A percentile compares a stretch with the other conserved stretches of the same genome.
phyloP scores from a whole-genome alignment of 2,329 filamentous ascomycete genomes.

The Mycosphaerella sp. region DNA sequence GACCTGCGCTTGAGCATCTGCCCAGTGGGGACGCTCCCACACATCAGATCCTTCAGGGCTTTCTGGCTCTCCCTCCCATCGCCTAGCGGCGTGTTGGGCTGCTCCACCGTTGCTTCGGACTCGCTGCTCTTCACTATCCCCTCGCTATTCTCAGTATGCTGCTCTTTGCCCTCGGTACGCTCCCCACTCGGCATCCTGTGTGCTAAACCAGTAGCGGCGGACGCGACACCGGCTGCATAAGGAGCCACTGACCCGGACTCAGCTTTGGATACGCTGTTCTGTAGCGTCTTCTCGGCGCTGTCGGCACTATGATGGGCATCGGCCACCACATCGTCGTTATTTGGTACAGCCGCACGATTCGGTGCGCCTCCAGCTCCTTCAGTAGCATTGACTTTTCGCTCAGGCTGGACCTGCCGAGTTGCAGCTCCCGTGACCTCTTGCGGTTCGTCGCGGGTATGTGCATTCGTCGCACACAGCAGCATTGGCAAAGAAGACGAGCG shows the following conservation, averaged over 20 bases:
- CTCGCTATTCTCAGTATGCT: neutral
- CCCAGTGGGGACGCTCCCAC: slow-evolving; percentile 13
- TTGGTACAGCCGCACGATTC: slow-evolving; percentile 14
- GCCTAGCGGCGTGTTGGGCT: neutral
- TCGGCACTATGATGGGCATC: slow-evolving; percentile 1
- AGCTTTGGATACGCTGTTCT: neutral
- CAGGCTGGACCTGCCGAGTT: neutral
- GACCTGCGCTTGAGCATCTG: slow-evolving; percentile 8
- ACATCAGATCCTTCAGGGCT: slow-evolving; percentile 13
- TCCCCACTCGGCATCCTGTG: neutral
- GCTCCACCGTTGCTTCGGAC: neutral
- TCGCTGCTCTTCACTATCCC: neutral
- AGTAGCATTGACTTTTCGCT: slow-evolving; percentile 21
- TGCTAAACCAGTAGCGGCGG: neutral
- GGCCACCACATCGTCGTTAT: slow-evolving; percentile 3
- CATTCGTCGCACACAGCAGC: neutral
- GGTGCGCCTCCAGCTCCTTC: slow-evolving; percentile 16
- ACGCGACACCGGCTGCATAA: neutral
- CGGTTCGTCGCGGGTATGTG: neutral
- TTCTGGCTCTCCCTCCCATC: slow-evolving; percentile 17
- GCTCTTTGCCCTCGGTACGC: neutral
- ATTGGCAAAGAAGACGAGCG: slow-evolving; percentile 1
- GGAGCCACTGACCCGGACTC: neutral
- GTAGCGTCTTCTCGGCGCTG: neutral
- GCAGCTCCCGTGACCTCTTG: slow-evolving; percentile 9